Evolutionary conservation across 2,329 filamentous ascomycete species (phyloP), one percentile per base, ranked within the genome.

Genomic region (Pseudogymnoascus sp.): DNA sequence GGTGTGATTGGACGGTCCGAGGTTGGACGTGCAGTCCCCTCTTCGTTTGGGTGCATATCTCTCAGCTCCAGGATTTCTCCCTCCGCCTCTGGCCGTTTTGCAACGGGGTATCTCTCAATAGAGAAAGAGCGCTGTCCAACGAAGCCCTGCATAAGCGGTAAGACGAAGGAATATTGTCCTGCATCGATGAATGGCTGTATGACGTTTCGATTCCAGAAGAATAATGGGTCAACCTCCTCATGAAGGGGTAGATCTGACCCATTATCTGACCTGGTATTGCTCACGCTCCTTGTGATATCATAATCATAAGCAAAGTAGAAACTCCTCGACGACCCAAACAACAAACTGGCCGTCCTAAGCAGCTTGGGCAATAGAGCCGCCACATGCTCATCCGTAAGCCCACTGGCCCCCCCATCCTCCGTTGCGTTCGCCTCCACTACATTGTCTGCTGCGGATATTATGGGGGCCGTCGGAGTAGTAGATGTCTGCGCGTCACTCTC

Each of bases 301-400:
- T 93, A 83, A 68, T 99, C 95, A 74, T 99, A 97, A 0, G 93
- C 93, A 74, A 93, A 99, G 78, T 89, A 97, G 75, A 97, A 97
- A 74, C 91, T 97, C 67, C 83, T 83, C 0, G 89, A 92, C 3
- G 87, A 83, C 1, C 89, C 87, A 72, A 97, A 93, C 65, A 96
- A 84, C 63, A 97, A 84, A 71, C 90, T 90, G 1, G 91, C 87
- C 33, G 90, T 96, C 42, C 89, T 84, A 44, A 99, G 76, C 40
- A 97, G 80, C 71, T 96, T 96, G 1, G 93, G 93, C 10, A 96
- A 79, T 33, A 97, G 76, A 33, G 63, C 62, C 19, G 31, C 47
- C 17, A 60, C 62, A 42, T 62, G 44, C 50, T 57, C 50, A 35
- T 57, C 40, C 8, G 42, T 35, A 23, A 44, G 36, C 5, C 28